These are phyloP conservation scores for Akanthomyces dipterigenus DNA, from an alignment of 2,329 filamentous ascomycete genomes.

Conservation along the genomic window DNA sequence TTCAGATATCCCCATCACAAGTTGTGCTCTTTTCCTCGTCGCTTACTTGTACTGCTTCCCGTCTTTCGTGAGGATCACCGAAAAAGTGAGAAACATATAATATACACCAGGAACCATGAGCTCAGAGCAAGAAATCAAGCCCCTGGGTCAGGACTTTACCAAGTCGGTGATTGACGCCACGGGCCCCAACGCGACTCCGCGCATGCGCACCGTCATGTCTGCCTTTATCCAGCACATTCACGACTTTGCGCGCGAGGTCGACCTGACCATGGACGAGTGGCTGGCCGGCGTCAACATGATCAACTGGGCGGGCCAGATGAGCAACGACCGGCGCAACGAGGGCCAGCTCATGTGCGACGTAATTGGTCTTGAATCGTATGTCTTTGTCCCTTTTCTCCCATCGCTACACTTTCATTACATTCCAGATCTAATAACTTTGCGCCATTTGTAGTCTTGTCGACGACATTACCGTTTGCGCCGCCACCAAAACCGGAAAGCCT, in stretches of 20 bases:
- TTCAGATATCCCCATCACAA: neutral
- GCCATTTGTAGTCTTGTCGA: slow-evolving; percentile 51
- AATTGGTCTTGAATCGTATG: slow-evolving; percentile 62
- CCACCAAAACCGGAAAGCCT: slow-evolving; percentile 34
- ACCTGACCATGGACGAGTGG: slow-evolving; percentile 78
- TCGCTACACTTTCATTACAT: neutral
- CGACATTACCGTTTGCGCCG: slow-evolving; percentile 65
- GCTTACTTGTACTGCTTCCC: neutral
- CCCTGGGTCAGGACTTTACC: slow-evolving; percentile 53
- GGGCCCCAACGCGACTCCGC: slow-evolving; percentile 62
- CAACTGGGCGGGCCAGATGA: slow-evolving; percentile 60
- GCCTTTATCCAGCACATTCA: slow-evolving; percentile 68
- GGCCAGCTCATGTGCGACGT: slow-evolving; percentile 67
- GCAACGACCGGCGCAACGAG: slow-evolving; percentile 63
- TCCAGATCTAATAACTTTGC: neutral
- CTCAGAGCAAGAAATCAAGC: slow-evolving; percentile 14
- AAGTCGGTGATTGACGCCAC: slow-evolving; percentile 65
- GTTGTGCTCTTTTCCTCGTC: neutral
- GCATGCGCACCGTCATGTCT: slow-evolving; percentile 61
- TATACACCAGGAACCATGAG: neutral
- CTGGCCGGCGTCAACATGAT: slow-evolving; percentile 57
- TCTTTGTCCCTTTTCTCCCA: neutral
- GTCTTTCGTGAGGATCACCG: neutral
- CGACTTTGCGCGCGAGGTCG: slow-evolving; percentile 72
- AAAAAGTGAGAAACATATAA: neutral